A percentile compares a stretch with the other conserved stretches of the same genome.
Conservation (phyloP, 331 rosid species). For the Erythrophleum ivorense region DNA sequence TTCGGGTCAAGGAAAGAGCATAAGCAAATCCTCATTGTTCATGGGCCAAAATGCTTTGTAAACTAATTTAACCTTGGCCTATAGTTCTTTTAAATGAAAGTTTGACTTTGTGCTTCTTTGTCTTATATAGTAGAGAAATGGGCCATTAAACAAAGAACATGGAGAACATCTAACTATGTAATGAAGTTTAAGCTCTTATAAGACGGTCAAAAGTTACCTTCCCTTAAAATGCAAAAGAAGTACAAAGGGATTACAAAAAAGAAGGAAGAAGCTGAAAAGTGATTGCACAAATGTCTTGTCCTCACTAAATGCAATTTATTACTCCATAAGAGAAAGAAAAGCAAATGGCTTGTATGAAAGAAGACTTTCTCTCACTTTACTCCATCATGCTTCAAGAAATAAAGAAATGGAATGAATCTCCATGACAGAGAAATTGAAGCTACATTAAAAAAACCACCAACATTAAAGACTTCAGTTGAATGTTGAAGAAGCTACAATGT, state of each 20-base stretch:
- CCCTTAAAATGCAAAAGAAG: no score
- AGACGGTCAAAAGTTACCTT: no score
- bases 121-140: no score
- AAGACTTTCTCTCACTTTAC: not conserved
- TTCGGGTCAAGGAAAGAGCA: no score
- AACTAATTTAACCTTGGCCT: no score
- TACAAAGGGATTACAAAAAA: not conserved
- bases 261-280: not conserved
- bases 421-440: not conserved
- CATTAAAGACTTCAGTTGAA: not conserved
- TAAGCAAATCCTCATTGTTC: no score
- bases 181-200: no score
- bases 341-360: not conserved
- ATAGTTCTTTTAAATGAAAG: no score
- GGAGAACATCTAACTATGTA: no score
- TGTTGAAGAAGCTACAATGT: not conserved
- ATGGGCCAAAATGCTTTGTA: no score
- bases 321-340: not conserved
- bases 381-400: not conserved
- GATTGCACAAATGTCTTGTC: not conserved
- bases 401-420: not conserved
- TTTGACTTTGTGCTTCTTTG: no score
- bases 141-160: no score
- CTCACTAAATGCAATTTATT: not conserved
- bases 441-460: not conserved